Conservation (phyloP, 1,139 yeast species). For the Wickerhamiella pararugosa region DNA sequence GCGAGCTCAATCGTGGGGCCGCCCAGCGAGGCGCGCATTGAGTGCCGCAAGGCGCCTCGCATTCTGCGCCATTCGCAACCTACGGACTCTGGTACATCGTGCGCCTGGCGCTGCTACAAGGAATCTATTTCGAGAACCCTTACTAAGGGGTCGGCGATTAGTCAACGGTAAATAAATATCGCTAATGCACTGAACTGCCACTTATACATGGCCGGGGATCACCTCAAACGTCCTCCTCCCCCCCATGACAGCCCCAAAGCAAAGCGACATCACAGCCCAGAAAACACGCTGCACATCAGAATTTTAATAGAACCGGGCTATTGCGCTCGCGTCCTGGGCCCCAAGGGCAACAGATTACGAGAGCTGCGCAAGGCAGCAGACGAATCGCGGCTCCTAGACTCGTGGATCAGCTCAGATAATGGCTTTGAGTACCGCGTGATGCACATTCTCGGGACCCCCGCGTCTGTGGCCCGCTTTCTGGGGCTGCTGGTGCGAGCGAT, state of each 20-base stretch:
- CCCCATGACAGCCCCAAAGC: constrained; percentile 1
- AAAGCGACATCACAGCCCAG: constrained; percentile 4
- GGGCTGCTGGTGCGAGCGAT: constrained; percentile 59
- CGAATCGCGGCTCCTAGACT: constrained; percentile 6
- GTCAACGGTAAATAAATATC: too few relatives aligned
- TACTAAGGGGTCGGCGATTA: too few relatives aligned
- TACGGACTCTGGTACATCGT: too few relatives aligned
- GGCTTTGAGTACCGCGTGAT: constrained; percentile 68
- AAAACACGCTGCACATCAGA: constrained; percentile 7
- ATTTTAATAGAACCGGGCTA: constrained; percentile 11
- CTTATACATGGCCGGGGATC: too few relatives aligned
- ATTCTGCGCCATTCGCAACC: too few relatives aligned
- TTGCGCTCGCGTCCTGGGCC: constrained; percentile 14
- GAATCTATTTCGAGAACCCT: too few relatives aligned
- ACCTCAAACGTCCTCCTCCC: constrained; percentile 5
- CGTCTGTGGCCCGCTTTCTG: constrained; percentile 69
- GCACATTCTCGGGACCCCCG: constrained; percentile 62
- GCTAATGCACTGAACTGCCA: too few relatives aligned
- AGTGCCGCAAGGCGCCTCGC: too few relatives aligned
- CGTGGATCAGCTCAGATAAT: constrained; percentile 21
- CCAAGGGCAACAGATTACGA: constrained; percentile 12
- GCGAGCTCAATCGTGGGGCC: too few relatives aligned
- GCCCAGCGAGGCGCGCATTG: too few relatives aligned
- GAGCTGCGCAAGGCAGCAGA: constrained; percentile 9
- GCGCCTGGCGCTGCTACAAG: too few relatives aligned